phyloP scores from a whole-genome alignment of 257 asterid species.

The Solanum boliviense region DNA sequence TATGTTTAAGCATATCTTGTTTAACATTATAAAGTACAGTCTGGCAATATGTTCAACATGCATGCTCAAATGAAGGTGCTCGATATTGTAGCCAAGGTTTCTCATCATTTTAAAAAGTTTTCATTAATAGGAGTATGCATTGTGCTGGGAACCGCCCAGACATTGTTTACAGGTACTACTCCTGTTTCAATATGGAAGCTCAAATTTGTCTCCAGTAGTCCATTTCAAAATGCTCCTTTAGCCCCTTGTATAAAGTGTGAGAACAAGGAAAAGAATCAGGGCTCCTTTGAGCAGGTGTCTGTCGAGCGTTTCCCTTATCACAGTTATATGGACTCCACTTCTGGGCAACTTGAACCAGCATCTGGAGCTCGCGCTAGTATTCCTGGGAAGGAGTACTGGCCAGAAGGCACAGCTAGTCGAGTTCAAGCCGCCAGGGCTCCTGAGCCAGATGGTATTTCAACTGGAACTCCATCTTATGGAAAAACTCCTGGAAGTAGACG shows the following conservation, averaged over 20 bases:
- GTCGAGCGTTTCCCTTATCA: conserved; percentile 76
- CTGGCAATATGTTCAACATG: neutral
- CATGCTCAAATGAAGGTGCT: neutral
- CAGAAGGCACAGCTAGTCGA: conserved; percentile 79
- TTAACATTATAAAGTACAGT: neutral
- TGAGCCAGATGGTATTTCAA: conserved; percentile 63
- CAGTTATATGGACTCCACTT: conserved; percentile 79
- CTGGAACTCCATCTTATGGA: conserved; percentile 77
- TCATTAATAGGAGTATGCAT: neutral
- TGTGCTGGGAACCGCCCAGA: conserved; percentile 3
- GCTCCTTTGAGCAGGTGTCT: conserved; percentile 29
- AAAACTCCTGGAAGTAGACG: conserved; percentile 89
- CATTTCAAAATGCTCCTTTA: conserved; percentile 14
- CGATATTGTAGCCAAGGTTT: neutral
- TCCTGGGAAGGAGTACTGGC: conserved; percentile 84
- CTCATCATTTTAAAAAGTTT: neutral
- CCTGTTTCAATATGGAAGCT: conserved; percentile 6
- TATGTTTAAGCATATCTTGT: neutral
- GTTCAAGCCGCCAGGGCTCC: conserved; percentile 89
- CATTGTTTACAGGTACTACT: conserved; percentile 11
- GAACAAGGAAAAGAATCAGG: conserved; percentile 37
- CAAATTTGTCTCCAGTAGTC: neutral
- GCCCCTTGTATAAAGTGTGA: conserved; percentile 59
- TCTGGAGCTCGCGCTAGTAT: conserved; percentile 95
- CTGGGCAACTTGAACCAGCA: conserved; percentile 91